Conservation (phyloP, 1,284 basidiomycete genomes). For the Meira nashicola region DNA sequence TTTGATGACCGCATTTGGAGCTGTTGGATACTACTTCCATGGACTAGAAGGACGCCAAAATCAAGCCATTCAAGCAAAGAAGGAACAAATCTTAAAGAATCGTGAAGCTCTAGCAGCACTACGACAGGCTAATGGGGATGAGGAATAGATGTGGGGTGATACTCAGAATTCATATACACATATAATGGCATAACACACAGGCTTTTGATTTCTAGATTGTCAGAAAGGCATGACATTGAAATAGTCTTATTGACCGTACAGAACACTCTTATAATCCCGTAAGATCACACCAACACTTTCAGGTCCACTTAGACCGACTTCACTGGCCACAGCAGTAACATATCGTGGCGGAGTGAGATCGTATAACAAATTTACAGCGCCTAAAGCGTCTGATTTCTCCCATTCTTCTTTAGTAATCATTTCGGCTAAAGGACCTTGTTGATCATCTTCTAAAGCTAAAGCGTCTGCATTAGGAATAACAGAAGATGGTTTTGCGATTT, state of each 20-base stretch:
- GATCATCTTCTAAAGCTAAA: not conserved
- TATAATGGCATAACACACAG: not conserved
- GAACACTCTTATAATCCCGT: slow-evolving; percentile 48
- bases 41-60: slow-evolving; percentile 41
- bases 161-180: too few species aligned
- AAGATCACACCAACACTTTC: slow-evolving; percentile 50
- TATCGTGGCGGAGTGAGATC: slow-evolving; percentile 50
- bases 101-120: slow-evolving; percentile 15
- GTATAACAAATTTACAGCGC: slow-evolving; percentile 46
- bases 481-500: not conserved
- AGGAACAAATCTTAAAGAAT: slow-evolving; percentile 47
- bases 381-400: slow-evolving; percentile 25
- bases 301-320: slow-evolving; percentile 48
- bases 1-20: slow-evolving; percentile 43
- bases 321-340: slow-evolving; percentile 46
- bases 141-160: slow-evolving; percentile 1
- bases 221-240: not conserved
- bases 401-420: slow-evolving; percentile 30
- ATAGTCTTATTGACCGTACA: slow-evolving; percentile 2
- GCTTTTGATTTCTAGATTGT: not conserved
- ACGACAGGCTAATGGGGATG: not conserved
- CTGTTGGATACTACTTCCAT: slow-evolving; percentile 47
- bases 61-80: slow-evolving; percentile 38
- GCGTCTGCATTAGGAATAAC: slow-evolving; percentile 16
- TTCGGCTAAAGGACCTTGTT: slow-evolving; percentile 8